A percentile compares a stretch with the other conserved stretches of the same genome.
Conservation (phyloP, 495 filamentous ascomycete genomes). For the Wilcoxina mikolae region DNA sequence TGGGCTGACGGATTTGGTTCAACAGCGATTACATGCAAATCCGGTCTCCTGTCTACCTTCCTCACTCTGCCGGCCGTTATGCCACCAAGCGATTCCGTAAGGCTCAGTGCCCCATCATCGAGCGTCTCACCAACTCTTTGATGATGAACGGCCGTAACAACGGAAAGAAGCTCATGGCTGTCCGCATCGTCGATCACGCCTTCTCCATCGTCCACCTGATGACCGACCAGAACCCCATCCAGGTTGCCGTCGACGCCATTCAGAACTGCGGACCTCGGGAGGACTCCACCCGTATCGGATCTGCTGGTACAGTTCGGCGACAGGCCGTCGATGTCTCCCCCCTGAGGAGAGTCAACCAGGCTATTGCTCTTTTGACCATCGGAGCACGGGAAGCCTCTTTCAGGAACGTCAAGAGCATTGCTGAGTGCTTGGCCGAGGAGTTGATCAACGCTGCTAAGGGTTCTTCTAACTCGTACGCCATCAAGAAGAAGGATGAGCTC, state of each 20-base stretch:
- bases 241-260: constrained; percentile 97
- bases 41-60: constrained; percentile 92
- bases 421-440: constrained; percentile 98
- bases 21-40: constrained; percentile 98
- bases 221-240: constrained; percentile 99
- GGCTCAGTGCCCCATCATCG: constrained; percentile 99
- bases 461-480: constrained; percentile 98
- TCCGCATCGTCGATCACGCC: constrained; percentile 95
- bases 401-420: constrained; percentile 96
- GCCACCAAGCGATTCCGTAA: constrained; percentile 99
- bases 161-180: constrained; percentile 99
- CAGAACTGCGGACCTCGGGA: constrained; percentile 99
- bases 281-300: constrained; percentile 98
- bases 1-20: neutral
- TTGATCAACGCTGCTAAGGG: constrained; percentile 99
- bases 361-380: constrained; percentile 91
- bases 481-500: constrained; percentile 99
- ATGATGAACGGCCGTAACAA: constrained; percentile 99
- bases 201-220: constrained; percentile 99
- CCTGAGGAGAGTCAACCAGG: constrained; percentile 98
- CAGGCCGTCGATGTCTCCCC: constrained; percentile 99
- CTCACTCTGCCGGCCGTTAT: constrained; percentile 96
- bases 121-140: constrained; percentile 98
- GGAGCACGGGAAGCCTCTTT: constrained; percentile 94
- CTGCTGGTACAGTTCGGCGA: constrained; percentile 96